Base-by-base conservation (phyloP, 1,284 basidiomycete species). In the Ustilago crameri region DNA sequence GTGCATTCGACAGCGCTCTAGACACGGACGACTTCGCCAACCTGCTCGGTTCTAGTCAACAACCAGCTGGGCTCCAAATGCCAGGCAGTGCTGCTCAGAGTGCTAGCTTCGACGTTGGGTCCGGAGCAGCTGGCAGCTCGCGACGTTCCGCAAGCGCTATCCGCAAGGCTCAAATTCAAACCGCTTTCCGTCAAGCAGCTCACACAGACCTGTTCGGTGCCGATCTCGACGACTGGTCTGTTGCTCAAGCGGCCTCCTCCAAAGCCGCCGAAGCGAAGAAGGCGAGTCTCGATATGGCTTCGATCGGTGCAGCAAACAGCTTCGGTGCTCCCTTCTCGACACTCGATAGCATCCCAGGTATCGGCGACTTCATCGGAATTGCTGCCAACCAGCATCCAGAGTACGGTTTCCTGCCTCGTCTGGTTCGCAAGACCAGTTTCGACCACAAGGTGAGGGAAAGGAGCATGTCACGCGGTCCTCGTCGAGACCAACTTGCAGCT, bases 341-440 rank as follows among this genome's bases (percentile, higher is more conserved):
- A 1, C 59, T 82, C 23, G 81, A 80, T 54, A 81, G 79, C 43
- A 79, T 82, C 8, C 77, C 81, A 0, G 81, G 81, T 27, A 79
- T 82, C 30, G 81, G 73, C 30, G 80, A 82, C 57, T 82, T 74
- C 54, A 68, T 77, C 42, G 71, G 75, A 7, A 76, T 80, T 44
- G 61, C 78, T 20, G 77, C 76, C 30, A 82, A 82, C 60, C 79
- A 81, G 46, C 79, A 82, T 56, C 80, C 81, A 7, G 79, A 82
- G 38, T 82, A 82, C 54, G 81, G 81, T 27, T 82, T 82, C 66
- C 45, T 82, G 35, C 81, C 81, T 2, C 72, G 81, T 12, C 51
- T 82, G 34, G 81, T 82, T 18, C 77, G 81, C 27, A 82, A 82
- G 73, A 82, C 81, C 4, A 81, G 79, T 46, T 82, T 82, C 57